phyloP scores from a whole-genome alignment of 768 basidiomycete species.

The Paxillus rubicundulus region DNA sequence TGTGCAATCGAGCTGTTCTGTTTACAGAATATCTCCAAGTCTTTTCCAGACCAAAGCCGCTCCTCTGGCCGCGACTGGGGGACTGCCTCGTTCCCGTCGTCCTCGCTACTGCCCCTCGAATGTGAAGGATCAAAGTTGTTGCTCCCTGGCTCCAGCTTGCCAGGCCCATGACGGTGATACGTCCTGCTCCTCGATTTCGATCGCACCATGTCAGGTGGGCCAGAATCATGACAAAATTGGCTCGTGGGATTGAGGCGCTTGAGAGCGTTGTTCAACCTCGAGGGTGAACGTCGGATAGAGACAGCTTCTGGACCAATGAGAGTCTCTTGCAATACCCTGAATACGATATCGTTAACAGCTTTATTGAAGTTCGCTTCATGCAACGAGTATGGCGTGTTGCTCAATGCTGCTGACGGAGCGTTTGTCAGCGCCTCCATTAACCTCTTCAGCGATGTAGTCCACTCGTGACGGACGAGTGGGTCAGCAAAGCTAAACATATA shows the following conservation, averaged over 20 bases:
- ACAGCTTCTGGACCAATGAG: slow-evolving; percentile 49
- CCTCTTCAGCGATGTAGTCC: slow-evolving; percentile 65
- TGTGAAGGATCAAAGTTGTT: slow-evolving; percentile 18
- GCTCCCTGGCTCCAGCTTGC: slow-evolving; percentile 61
- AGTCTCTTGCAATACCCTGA: slow-evolving; percentile 83
- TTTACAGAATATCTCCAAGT: slow-evolving; percentile 78
- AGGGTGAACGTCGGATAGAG: slow-evolving; percentile 19
- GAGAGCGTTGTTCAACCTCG: slow-evolving; percentile 34
- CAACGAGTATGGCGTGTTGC: slow-evolving; percentile 35
- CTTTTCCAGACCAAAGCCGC: slow-evolving; percentile 73
- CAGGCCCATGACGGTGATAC: slow-evolving; percentile 62
- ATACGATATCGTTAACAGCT: slow-evolving; percentile 73
- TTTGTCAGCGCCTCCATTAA: slow-evolving; percentile 55
- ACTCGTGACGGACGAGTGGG: slow-evolving; percentile 68
- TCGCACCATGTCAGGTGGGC: slow-evolving; percentile 45
- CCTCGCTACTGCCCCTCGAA: slow-evolving; percentile 30
- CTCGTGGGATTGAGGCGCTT: slow-evolving; percentile 28
- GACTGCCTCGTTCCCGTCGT: slow-evolving; percentile 32
- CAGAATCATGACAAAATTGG: slow-evolving; percentile 16
- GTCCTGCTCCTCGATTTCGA: slow-evolving; percentile 71
- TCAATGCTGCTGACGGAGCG: slow-evolving; percentile 22
- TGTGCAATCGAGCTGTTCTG: slow-evolving; percentile 87
- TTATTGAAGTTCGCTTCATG: slow-evolving; percentile 48
- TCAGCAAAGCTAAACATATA: slow-evolving; percentile 96
- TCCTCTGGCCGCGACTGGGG: slow-evolving; percentile 40